Evolutionary conservation across 805 yeast genomes (phyloP), one percentile per base, ranked within the genome.

Genomic region (Candida vaughaniae): DNA sequence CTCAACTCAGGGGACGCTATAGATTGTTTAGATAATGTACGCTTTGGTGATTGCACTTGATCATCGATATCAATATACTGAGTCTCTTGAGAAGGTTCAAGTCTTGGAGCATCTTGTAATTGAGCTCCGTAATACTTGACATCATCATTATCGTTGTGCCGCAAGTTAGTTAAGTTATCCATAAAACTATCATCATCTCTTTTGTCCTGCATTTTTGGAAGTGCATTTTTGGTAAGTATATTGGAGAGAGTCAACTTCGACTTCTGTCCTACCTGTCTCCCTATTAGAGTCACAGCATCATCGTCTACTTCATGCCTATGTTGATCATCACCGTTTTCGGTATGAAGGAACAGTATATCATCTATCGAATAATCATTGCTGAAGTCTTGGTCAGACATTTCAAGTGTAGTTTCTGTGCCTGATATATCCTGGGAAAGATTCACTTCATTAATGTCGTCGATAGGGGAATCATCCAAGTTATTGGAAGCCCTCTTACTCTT

Each of bases 111-210:
- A 6, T 27, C 11, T 20, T 20, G 23, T 20, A 20, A 20, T 7
- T 7, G 23, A 6, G 23, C 18, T 15, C 16, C 20, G 15, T 22
- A 22, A 15, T 31, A 10, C 26, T 40, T 31, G 5, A 32, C 16
- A 6, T 38, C 39, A 17, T 31, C 41, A 9, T 34, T 41, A 30
- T 59, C 65, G 36, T 61, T 61, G 33, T 61, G 66, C 17, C 65
- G 39, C 31, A 61, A 35, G 37, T 61, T 60, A 32, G 49, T 46
- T 20, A 57, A 34, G 22, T 58, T 52, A 10, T 39, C 38, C 12
- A 60, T 49, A 43, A 59, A 59, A 5, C 42, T 28, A 10, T 39
- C 43, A 16, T 36, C 39, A 16, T 38, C 35, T 15, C 14, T 15
- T 22, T 29, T 35, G 12, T 22, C 33, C 10, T 16, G 8, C 3